Percentiles rank a stretch among this genome's conserved stretches.
Evolutionary conservation across 768 basidiomycete species (phyloP).

Genomic region (Tephrocybe sp.): DNA sequence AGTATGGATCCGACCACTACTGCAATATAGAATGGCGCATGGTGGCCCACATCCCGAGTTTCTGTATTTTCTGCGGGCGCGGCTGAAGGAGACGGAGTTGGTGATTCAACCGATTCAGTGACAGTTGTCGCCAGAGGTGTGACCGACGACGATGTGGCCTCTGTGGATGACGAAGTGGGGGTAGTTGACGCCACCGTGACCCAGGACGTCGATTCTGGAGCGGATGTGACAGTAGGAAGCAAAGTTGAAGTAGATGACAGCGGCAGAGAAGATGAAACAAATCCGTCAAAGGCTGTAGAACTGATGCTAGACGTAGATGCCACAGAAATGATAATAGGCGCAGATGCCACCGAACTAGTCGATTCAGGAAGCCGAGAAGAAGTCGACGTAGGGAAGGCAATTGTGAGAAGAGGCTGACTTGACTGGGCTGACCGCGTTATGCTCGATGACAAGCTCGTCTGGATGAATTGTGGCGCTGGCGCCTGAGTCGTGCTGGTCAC

Average conservation of each 20-base stretch:
- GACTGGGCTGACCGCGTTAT: not conserved
- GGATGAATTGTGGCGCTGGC: slow-evolving; percentile 11
- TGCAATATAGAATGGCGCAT: slow-evolving; percentile 48
- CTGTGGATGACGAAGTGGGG: not conserved
- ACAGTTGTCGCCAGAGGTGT: slow-evolving; percentile 4
- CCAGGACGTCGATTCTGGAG: not conserved
- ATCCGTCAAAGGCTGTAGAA: not conserved
- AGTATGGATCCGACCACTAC: slow-evolving; percentile 49
- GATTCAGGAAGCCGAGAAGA: not conserved
- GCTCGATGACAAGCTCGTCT: not conserved
- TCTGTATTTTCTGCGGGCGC: slow-evolving; percentile 4
- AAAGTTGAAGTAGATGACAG: not conserved
- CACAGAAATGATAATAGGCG: not conserved
- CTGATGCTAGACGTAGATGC: not conserved
- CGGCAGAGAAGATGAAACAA: not conserved
- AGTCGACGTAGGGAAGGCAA: slow-evolving; percentile 1
- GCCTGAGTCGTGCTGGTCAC: not conserved
- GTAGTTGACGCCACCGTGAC: not conserved
- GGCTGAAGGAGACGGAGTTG: slow-evolving; percentile 10
- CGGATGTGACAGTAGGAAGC: not conserved
- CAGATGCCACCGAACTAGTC: not conserved
- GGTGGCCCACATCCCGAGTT: slow-evolving; percentile 19
- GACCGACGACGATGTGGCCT: not conserved
- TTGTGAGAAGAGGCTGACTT: slow-evolving; percentile 9
- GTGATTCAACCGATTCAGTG: slow-evolving; percentile 2